phyloP scores from a whole-genome alignment of 805 yeast genomes.

The Candida maesae region DNA sequence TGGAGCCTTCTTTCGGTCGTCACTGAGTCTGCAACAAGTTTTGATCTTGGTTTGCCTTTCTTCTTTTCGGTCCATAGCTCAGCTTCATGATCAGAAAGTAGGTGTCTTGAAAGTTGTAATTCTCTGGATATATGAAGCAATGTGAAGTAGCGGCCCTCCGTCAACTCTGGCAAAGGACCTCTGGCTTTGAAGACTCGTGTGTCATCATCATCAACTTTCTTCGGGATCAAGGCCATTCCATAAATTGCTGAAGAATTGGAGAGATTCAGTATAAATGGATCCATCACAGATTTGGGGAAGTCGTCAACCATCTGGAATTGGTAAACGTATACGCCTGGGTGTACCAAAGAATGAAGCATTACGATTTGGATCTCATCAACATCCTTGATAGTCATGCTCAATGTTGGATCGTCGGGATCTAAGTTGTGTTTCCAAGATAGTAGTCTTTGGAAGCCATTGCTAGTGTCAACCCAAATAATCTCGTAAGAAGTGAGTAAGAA shows the following conservation, averaged over 20 bases:
- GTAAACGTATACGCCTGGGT: slow-evolving; percentile 32
- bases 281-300: slow-evolving; percentile 36
- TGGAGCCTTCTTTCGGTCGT: no score
- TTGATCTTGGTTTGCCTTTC: no score
- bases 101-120: not conserved
- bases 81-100: not conserved
- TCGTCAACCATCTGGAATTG: slow-evolving; percentile 34
- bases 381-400: slow-evolving; percentile 35
- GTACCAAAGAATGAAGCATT: slow-evolving; percentile 28
- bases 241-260: slow-evolving; percentile 4
- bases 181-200: not conserved
- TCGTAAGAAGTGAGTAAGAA: slow-evolving; percentile 66
- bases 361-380: slow-evolving; percentile 19
- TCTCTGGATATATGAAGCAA: not conserved
- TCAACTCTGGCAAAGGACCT: not conserved
- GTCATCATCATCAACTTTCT: not conserved
- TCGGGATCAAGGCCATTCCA: slow-evolving; percentile 6
- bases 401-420: slow-evolving; percentile 49
- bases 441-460: slow-evolving; percentile 38
- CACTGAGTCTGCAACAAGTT: not conserved
- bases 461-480: slow-evolving; percentile 46
- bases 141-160: slow-evolving; percentile 1
- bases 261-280: slow-evolving; percentile 28
- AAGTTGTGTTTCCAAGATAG: slow-evolving; percentile 74
- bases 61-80: not conserved